Conservation (phyloP, 306 rosid genomes). For the Rosa persica region DNA sequence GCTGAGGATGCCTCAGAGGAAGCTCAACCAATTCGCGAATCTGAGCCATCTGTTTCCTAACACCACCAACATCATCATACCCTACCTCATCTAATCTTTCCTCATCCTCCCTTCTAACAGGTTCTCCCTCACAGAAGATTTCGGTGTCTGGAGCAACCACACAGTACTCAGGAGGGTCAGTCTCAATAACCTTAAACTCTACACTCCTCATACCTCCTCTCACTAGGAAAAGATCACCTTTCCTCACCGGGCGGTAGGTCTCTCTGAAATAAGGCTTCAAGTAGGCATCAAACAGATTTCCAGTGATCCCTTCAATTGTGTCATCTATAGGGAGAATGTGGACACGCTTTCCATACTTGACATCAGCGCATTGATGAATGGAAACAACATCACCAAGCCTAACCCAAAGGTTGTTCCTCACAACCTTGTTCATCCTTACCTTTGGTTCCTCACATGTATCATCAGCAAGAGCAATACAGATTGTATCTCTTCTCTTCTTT, state of each 20-base stretch:
- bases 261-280: slow-evolving; percentile 23
- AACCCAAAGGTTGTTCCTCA: slow-evolving; percentile 33
- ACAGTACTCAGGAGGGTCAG: slow-evolving; percentile 26
- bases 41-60: slow-evolving; percentile 23
- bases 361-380: slow-evolving; percentile 32
- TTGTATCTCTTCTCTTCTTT: slow-evolving; percentile 32
- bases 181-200: slow-evolving; percentile 29
- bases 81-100: slow-evolving; percentile 25
- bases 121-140: slow-evolving; percentile 23
- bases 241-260: slow-evolving; percentile 22
- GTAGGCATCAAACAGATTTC: slow-evolving; percentile 17
- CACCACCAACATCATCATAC: slow-evolving; percentile 29
- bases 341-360: slow-evolving; percentile 27
- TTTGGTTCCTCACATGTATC: slow-evolving; percentile 30
- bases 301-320: slow-evolving; percentile 35
- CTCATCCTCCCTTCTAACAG: slow-evolving; percentile 27
- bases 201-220: slow-evolving; percentile 32
- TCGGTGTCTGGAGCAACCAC: slow-evolving; percentile 29
- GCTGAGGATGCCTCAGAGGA: slow-evolving; percentile 24
- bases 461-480: slow-evolving; percentile 28
- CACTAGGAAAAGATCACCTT: slow-evolving; percentile 27
- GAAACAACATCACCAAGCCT: slow-evolving; percentile 37
- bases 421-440: slow-evolving; percentile 37
- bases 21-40: slow-evolving; percentile 25
- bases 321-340: slow-evolving; percentile 38